These are phyloP conservation scores for Astrothelium macrocarpum DNA, from an alignment of 495 filamentous ascomycete species.

Conservation along the genomic window DNA sequence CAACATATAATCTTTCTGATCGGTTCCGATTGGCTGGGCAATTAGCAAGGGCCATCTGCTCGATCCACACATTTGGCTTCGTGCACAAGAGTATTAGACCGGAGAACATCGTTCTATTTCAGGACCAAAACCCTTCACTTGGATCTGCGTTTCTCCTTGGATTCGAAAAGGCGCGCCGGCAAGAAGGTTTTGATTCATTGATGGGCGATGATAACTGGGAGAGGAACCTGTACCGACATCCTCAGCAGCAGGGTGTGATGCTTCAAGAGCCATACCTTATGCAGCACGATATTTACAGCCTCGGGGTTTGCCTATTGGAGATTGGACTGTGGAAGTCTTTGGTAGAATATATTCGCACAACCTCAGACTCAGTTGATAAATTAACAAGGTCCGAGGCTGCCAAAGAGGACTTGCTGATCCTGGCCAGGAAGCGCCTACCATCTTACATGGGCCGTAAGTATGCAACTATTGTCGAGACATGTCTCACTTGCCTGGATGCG, in stretches of 20 bases:
- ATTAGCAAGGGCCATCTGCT: not conserved
- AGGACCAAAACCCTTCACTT: conserved; percentile 18
- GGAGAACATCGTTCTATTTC: conserved; percentile 42
- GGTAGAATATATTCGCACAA: not conserved
- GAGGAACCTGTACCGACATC: conserved; percentile 50
- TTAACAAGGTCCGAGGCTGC: not conserved
- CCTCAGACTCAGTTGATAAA: not conserved
- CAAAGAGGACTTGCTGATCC: not conserved
- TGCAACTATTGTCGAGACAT: not conserved
- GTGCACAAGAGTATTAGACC: conserved; percentile 53
- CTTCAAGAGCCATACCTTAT: conserved; percentile 40
- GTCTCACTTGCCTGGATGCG: not conserved
- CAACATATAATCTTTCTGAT: not conserved
- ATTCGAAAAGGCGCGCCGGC: conserved; percentile 41
- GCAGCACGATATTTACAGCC: conserved; percentile 58
- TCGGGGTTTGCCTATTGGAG: conserved; percentile 53
- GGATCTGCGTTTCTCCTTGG: conserved; percentile 38
- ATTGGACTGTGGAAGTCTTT: conserved; percentile 51
- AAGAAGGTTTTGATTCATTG: conserved; percentile 31
- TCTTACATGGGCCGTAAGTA: not conserved
- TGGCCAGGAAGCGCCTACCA: not conserved
- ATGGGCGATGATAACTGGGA: conserved; percentile 37
- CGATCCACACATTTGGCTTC: conserved; percentile 30
- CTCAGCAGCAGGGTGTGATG: conserved; percentile 38
- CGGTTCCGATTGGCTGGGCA: not conserved